These are phyloP conservation scores for Dendrobium catenatum DNA, from an alignment of 106 monocot genomes.

Conservation along the genomic window DNA sequence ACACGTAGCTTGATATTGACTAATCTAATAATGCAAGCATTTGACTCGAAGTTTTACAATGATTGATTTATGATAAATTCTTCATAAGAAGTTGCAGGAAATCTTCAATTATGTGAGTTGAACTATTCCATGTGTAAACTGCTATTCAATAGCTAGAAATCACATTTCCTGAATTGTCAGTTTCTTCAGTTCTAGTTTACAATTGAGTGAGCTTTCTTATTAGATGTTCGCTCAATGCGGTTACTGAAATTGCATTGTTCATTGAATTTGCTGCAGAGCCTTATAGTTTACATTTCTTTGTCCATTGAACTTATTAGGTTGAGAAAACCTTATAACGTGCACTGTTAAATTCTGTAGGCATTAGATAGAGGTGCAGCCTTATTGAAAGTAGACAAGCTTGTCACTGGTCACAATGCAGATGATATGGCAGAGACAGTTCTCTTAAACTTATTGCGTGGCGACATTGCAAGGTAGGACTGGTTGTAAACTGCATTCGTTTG, in stretches of 20 bases:
- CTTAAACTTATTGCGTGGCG: slow-evolving; percentile 90
- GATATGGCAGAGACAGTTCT: slow-evolving; percentile 99
- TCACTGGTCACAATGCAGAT: slow-evolving; percentile 99
- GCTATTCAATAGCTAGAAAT: not conserved
- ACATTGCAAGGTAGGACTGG: slow-evolving; percentile 72
- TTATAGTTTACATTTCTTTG: not conserved
- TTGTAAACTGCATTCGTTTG: not conserved
- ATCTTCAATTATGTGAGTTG: not conserved
- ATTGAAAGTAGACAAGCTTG: slow-evolving; percentile 82
- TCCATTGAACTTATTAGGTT: not conserved
- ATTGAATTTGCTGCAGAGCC: not conserved
- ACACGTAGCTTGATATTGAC: not conserved
- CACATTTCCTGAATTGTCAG: not conserved
- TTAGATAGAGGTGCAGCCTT: slow-evolving; percentile 95
- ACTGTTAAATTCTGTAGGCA: slow-evolving; percentile 34
- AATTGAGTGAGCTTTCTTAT: not conserved
- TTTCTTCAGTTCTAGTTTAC: not conserved
- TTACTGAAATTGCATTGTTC: not conserved
- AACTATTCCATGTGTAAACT: not conserved
- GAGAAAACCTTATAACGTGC: not conserved
- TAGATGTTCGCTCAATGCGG: not conserved
- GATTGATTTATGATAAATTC: not conserved
- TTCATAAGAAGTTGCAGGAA: not conserved
- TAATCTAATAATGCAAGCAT: not conserved
- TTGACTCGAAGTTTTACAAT: not conserved